Conservation (phyloP, 1,284 basidiomycete genomes). For the Wolfiporia cocos region DNA sequence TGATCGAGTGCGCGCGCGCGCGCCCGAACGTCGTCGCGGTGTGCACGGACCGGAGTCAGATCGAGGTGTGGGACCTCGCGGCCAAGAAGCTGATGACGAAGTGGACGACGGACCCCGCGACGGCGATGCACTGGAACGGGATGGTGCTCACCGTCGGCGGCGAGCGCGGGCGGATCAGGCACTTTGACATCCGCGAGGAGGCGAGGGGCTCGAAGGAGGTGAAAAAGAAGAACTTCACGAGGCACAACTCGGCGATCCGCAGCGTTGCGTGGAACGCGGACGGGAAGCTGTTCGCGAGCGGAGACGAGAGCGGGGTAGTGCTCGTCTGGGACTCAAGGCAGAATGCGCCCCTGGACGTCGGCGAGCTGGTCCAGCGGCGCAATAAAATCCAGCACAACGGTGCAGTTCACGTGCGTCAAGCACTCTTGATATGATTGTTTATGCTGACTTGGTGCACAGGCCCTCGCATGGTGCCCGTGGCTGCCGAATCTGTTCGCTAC, state of each 20-base stretch:
- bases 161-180: constrained; percentile 41
- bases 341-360: constrained; percentile 44
- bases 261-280: constrained; percentile 44
- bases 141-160: constrained; percentile 42
- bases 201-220: too few relatives aligned
- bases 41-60: constrained; percentile 38
- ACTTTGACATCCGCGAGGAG: constrained; percentile 45
- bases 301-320: constrained; percentile 43
- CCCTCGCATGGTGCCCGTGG: constrained; percentile 92
- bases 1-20: constrained; percentile 35
- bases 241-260: constrained; percentile 44
- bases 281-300: constrained; percentile 44
- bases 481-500: constrained; percentile 79
- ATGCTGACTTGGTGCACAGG: constrained; percentile 37
- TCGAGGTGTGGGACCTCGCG: constrained; percentile 48
- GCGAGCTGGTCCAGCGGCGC: constrained; percentile 44
- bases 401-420: constrained; percentile 19
- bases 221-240: constrained; percentile 48
- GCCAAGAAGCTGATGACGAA: constrained; percentile 37
- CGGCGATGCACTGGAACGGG: constrained; percentile 43
- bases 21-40: constrained; percentile 37
- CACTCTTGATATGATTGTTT: not conserved
- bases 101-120: constrained; percentile 39
- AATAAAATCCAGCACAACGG: constrained; percentile 37
- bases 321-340: constrained; percentile 47